Evolutionary conservation across 257 asterid species (phyloP).

Genomic region (Penstemon barbatus): DNA sequence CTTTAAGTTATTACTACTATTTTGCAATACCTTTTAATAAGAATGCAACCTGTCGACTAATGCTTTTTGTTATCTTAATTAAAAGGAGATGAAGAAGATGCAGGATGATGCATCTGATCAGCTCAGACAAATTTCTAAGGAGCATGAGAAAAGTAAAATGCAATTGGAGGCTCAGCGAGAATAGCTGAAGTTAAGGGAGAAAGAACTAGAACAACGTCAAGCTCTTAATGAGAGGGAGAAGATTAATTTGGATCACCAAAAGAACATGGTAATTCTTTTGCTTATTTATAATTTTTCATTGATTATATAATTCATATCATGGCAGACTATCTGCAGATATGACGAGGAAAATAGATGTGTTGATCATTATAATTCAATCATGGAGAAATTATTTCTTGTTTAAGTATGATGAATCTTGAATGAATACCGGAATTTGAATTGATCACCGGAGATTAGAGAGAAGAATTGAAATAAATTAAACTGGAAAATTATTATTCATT

Average conservation of each 20-base stretch:
- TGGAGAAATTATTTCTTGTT: too few relatives aligned
- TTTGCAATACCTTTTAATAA: neutral
- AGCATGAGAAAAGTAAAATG: constrained; percentile 50
- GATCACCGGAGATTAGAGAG: too few relatives aligned
- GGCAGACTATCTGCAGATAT: constrained; percentile 20
- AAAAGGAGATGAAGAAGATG: constrained; percentile 66
- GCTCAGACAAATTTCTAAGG: constrained; percentile 49
- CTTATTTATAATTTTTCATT: constrained; percentile 8
- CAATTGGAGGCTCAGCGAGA: constrained; percentile 56
- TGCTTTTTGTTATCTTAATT: constrained; percentile 10
- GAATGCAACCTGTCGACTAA: constrained; percentile 19
- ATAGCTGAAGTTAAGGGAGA: constrained; percentile 53
- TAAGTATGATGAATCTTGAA: too few relatives aligned
- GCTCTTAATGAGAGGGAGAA: constrained; percentile 64
- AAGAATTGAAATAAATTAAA: too few relatives aligned
- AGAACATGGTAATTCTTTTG: constrained; percentile 54
- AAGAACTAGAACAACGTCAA: constrained; percentile 50
- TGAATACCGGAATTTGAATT: too few relatives aligned
- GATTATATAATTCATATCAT: neutral
- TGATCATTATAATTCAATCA: too few relatives aligned
- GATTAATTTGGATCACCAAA: constrained; percentile 52
- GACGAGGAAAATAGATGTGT: constrained; percentile 1
- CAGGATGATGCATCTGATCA: constrained; percentile 49
- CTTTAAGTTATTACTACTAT: constrained; percentile 2
- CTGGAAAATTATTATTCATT: too few relatives aligned